Evolutionary conservation across 768 basidiomycete genomes (phyloP).

Genomic region (Rossbeevera mucosa): DNA sequence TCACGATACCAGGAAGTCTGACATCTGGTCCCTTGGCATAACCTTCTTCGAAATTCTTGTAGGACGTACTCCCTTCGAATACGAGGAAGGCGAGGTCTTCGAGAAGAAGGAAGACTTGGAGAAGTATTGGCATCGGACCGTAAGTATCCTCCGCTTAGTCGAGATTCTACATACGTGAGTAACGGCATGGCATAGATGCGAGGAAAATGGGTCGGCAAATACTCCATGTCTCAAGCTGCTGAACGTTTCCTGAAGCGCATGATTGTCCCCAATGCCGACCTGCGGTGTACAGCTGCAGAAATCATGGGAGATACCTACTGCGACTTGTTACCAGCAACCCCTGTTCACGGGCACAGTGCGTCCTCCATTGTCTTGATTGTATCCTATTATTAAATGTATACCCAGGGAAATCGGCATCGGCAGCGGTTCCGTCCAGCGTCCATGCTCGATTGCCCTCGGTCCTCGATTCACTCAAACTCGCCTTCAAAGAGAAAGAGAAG

Average conservation of each 20-base stretch:
- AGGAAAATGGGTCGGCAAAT: slow-evolving; percentile 79
- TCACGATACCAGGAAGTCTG: slow-evolving; percentile 93
- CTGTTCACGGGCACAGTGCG: slow-evolving; percentile 40
- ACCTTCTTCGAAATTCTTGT: slow-evolving; percentile 93
- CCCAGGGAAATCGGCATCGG: slow-evolving; percentile 35
- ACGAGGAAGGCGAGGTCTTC: slow-evolving; percentile 75
- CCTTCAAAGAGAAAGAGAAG: slow-evolving; percentile 24
- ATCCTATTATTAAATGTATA: neutral
- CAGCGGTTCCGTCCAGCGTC: slow-evolving; percentile 9
- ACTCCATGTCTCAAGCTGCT: slow-evolving; percentile 55
- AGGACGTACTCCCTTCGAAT: slow-evolving; percentile 89
- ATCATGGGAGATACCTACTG: slow-evolving; percentile 68
- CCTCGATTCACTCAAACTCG: slow-evolving; percentile 17
- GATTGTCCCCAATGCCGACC: slow-evolving; percentile 77
- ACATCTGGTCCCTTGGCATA: slow-evolving; percentile 79
- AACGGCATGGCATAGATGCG: slow-evolving; percentile 41
- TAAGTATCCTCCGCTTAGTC: slow-evolving; percentile 30
- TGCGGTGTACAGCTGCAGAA: slow-evolving; percentile 65
- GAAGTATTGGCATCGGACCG: slow-evolving; percentile 83
- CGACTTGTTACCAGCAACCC: slow-evolving; percentile 34
- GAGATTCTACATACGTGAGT: neutral
- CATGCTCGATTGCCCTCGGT: slow-evolving; percentile 16
- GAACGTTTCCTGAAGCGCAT: slow-evolving; percentile 72
- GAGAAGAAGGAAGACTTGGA: slow-evolving; percentile 75
- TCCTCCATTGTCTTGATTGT: slow-evolving; percentile 16